Evolutionary conservation across 1,284 basidiomycete species (phyloP).

Genomic region (Ganoderma leucocontextum): DNA sequence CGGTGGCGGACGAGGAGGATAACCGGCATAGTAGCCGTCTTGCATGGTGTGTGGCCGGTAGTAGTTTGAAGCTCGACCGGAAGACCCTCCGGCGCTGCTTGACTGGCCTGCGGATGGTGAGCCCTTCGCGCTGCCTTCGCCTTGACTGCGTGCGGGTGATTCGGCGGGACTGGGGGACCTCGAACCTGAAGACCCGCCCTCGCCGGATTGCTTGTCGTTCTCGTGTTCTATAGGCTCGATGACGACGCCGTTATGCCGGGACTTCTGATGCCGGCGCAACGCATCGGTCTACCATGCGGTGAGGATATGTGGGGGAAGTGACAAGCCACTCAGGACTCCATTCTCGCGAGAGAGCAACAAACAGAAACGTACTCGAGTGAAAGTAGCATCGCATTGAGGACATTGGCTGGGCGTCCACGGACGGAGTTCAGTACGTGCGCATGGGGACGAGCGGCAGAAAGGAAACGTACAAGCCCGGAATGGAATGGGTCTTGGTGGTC

Average conservation of each 20-base stretch:
- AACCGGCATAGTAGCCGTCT: slow-evolving; percentile 32
- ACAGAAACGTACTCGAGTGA: slow-evolving; percentile 67
- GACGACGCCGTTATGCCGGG: slow-evolving; percentile 75
- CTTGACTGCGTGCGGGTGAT: slow-evolving; percentile 53
- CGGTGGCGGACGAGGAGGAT: slow-evolving; percentile 34
- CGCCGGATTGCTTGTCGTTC: slow-evolving; percentile 41
- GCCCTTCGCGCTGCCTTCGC: slow-evolving; percentile 48
- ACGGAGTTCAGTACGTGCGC: slow-evolving; percentile 17
- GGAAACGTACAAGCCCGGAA: slow-evolving; percentile 70
- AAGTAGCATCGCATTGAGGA: slow-evolving; percentile 79
- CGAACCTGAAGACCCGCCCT: slow-evolving; percentile 52
- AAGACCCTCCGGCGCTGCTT: slow-evolving; percentile 31
- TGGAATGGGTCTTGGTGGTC: slow-evolving; percentile 75
- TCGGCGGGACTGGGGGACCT: slow-evolving; percentile 57
- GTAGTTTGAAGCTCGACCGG: slow-evolving; percentile 56
- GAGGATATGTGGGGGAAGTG: not conserved
- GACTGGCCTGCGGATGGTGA: slow-evolving; percentile 39
- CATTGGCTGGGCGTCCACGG: slow-evolving; percentile 56
- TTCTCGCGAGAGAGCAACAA: not conserved
- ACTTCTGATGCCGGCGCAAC: slow-evolving; percentile 51
- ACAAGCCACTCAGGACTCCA: not conserved
- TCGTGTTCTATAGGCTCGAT: slow-evolving; percentile 56
- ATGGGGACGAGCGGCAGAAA: not conserved
- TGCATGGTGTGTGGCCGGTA: slow-evolving; percentile 67
- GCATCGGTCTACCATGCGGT: slow-evolving; percentile 43